A percentile compares a stretch with the other conserved stretches of the same genome.
Conservation (phyloP, 169 alveolate genomes). For the Plasmodium chabaudi region DNA sequence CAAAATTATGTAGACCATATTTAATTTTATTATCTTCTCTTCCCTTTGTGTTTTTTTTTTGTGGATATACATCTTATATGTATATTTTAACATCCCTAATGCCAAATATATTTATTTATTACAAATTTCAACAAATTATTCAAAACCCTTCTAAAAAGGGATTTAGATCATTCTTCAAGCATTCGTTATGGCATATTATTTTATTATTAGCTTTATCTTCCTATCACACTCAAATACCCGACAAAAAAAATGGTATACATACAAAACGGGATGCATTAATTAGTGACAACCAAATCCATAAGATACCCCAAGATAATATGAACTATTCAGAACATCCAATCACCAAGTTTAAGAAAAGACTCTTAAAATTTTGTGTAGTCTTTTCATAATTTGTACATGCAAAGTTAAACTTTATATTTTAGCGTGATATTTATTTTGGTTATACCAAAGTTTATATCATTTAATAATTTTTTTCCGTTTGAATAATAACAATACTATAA, state of each 20-base stretch:
- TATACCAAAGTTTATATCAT: too few relatives aligned
- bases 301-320: background rate
- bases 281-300: background rate
- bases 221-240: slow-evolving; percentile 79
- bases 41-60: slow-evolving; percentile 80
- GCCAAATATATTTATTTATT: slow-evolving; percentile 76
- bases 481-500: too few relatives aligned
- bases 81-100: slow-evolving; percentile 75
- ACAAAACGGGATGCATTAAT: background rate
- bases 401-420: too few relatives aligned
- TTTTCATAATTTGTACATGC: slow-evolving; percentile 20
- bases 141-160: slow-evolving; percentile 16
- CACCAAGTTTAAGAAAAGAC: slow-evolving; percentile 64
- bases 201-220: slow-evolving; percentile 78
- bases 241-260: background rate
- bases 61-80: slow-evolving; percentile 79
- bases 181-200: slow-evolving; percentile 83
- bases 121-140: slow-evolving; percentile 39
- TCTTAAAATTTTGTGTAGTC: slow-evolving; percentile 63
- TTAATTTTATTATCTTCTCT: slow-evolving; percentile 74
- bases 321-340: slow-evolving; percentile 24
- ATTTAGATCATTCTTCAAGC: slow-evolving; percentile 46
- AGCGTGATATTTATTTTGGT: background rate
- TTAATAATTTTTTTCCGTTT: too few relatives aligned
- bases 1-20: slow-evolving; percentile 80